Evolutionary conservation across 1,284 basidiomycete genomes (phyloP).

Genomic region (Cronartium quercuum): DNA sequence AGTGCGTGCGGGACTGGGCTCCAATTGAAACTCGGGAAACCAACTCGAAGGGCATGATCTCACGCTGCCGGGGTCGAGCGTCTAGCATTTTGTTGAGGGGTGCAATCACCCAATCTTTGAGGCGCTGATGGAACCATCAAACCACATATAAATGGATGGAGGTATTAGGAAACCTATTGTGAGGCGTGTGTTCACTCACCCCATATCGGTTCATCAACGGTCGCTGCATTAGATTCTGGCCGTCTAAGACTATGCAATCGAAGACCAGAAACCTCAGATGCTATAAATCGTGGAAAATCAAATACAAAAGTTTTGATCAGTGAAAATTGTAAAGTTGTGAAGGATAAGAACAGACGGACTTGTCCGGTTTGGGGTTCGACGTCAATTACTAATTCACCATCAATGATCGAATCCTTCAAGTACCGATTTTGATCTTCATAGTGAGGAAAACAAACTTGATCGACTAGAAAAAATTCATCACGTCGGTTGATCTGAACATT

Average conservation of each 20-base stretch:
- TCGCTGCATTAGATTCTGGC: constrained; percentile 76
- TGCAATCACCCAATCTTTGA: constrained; percentile 73
- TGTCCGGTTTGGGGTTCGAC: constrained; percentile 65
- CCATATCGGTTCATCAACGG: constrained; percentile 82
- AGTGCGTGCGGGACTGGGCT: constrained; percentile 13
- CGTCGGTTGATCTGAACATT: constrained; percentile 97
- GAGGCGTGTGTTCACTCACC: constrained; percentile 62
- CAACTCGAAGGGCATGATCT: constrained; percentile 75
- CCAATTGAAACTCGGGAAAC: constrained; percentile 48
- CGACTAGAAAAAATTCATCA: constrained; percentile 70
- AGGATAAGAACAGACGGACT: constrained; percentile 58
- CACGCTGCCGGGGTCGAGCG: constrained; percentile 62
- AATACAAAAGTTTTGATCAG: too few species aligned
- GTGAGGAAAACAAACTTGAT: constrained; percentile 80
- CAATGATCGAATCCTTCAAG: constrained; percentile 69
- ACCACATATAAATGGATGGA: not conserved
- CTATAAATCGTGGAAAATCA: constrained; percentile 51
- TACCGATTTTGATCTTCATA: constrained; percentile 63
- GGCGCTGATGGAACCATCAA: constrained; percentile 57
- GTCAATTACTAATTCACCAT: constrained; percentile 92
- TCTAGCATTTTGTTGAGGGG: constrained; percentile 68
- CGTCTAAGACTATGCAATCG: constrained; percentile 82
- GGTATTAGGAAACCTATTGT: not conserved
- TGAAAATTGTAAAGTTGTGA: too few species aligned
- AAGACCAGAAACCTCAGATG: constrained; percentile 80